Evolutionary conservation across 805 yeast species (phyloP), one percentile per base, ranked within the genome.

Genomic region (Ogataea minuta): DNA sequence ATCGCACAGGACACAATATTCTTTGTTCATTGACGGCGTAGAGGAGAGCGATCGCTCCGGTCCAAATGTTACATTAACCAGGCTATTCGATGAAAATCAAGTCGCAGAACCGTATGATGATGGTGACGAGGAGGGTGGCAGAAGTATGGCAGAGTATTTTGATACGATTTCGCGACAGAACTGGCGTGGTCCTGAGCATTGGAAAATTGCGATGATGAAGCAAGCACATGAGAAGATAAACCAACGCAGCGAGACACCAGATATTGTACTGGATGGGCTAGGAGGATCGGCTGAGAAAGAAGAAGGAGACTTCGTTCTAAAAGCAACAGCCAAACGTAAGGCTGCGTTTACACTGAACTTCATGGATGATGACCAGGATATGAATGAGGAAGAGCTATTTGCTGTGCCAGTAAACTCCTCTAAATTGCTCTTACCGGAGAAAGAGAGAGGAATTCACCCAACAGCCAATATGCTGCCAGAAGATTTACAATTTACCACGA

Each of bases 131-230:
- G 66, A 70, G 17, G 60, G 68, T 37, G 78, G 74, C 44, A 56
- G 63, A 21, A 75, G 73, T 43, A 59, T 74, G 33, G 68, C 76
- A 75, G 83, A 89, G 2, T 84, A 87, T 57, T 88, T 88, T 60
- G 96, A 89, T 57, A 79, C 78, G 37, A 72, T 78, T 14, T 69
- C 87, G 62, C 75, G 71, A 41, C 64, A 70, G 23, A 84, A 79
- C 57, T 90, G 97, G 96, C 76, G 95, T 20, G 97, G 97, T 7
- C 84, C 91, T 10, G 91, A 86, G 48, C 95, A 87, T 62, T 91
- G 97, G 97, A 84, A 84, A 61, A 83, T 91, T 9, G 67, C 74
- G 28, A 74, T 77, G 26, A 37, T 52, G 13, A 52, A 46, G 21
- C 36, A 46, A 27, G 36, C 40, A 1, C 40, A 39, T 9, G 43